Evolutionary conservation across 2,329 filamentous ascomycete genomes (phyloP).

Genomic region (Penicillium hordei): DNA sequence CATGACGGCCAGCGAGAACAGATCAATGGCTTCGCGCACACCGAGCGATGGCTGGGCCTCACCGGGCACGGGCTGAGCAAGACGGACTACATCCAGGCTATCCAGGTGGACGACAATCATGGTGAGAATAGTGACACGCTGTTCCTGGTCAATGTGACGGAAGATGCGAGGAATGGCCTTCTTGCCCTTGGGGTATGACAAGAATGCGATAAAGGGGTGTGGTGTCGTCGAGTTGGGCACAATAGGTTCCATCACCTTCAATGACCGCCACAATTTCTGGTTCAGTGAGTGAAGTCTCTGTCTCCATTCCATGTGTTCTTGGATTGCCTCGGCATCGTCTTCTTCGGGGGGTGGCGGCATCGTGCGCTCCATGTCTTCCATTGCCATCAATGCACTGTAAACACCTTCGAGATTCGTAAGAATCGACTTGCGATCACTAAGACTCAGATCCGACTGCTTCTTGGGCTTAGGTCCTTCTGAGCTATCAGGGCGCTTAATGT

Average conservation of each 20-base stretch:
- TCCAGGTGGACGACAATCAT: constrained; percentile 95
- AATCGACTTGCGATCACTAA: constrained; percentile 76
- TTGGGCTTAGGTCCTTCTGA: constrained; percentile 56
- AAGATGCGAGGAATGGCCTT: constrained; percentile 94
- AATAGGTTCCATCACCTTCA: constrained; percentile 93
- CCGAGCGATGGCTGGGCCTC: constrained; percentile 71
- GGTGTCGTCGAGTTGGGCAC: constrained; percentile 65
- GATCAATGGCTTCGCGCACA: constrained; percentile 86
- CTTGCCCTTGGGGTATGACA: constrained; percentile 94
- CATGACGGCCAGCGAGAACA: constrained; percentile 86
- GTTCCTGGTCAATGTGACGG: constrained; percentile 85
- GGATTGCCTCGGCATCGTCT: constrained; percentile 67
- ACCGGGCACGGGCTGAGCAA: constrained; percentile 71
- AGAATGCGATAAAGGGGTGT: constrained; percentile 94
- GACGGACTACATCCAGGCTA: constrained; percentile 82
- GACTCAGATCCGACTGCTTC: constrained; percentile 54
- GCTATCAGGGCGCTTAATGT: constrained; percentile 84
- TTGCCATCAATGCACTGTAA: constrained; percentile 83
- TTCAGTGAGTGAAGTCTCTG: constrained; percentile 71
- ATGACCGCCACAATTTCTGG: constrained; percentile 74
- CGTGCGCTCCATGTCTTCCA: constrained; percentile 87
- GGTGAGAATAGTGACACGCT: constrained; percentile 87
- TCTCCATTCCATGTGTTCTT: constrained; percentile 77
- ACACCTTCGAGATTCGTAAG: constrained; percentile 85
- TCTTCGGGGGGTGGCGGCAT: constrained; percentile 69